These are phyloP conservation scores for Argentina anserina DNA, from an alignment of 306 rosid species.

Conservation along the genomic window DNA sequence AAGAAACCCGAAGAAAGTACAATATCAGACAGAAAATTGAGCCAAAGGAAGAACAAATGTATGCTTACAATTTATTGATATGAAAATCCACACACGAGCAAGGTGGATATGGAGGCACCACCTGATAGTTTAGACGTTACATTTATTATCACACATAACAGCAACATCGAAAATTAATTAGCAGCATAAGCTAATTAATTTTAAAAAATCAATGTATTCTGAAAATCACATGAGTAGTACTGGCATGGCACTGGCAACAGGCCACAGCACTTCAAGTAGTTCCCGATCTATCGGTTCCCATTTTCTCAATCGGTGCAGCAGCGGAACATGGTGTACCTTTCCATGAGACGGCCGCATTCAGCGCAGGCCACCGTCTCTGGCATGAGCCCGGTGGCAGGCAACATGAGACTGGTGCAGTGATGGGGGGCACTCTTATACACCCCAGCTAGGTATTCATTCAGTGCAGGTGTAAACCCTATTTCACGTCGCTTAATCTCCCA, in stretches of 20 bases:
- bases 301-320: slow-evolving; percentile 27
- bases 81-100: background rate
- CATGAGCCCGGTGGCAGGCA: slow-evolving; percentile 33
- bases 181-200: background rate
- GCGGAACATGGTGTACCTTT: slow-evolving; percentile 31
- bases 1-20: background rate
- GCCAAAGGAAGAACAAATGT: background rate
- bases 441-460: slow-evolving; percentile 21
- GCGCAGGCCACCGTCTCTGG: slow-evolving; percentile 30
- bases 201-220: background rate
- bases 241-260: background rate
- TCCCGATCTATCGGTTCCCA: background rate
- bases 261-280: background rate
- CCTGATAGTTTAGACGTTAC: background rate
- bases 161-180: background rate
- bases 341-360: slow-evolving; percentile 33
- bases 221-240: background rate
- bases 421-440: slow-evolving; percentile 23
- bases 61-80: background rate
- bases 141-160: background rate
- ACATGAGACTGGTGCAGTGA: slow-evolving; percentile 30
- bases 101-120: background rate
- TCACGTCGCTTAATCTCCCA: slow-evolving; percentile 14
- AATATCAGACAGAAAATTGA: background rate
- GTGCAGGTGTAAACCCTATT: slow-evolving; percentile 29